A percentile compares a stretch with the other conserved stretches of the same genome.
Conservation (phyloP, 768 basidiomycete species). For the Boletus pseudo-olivaceus region DNA sequence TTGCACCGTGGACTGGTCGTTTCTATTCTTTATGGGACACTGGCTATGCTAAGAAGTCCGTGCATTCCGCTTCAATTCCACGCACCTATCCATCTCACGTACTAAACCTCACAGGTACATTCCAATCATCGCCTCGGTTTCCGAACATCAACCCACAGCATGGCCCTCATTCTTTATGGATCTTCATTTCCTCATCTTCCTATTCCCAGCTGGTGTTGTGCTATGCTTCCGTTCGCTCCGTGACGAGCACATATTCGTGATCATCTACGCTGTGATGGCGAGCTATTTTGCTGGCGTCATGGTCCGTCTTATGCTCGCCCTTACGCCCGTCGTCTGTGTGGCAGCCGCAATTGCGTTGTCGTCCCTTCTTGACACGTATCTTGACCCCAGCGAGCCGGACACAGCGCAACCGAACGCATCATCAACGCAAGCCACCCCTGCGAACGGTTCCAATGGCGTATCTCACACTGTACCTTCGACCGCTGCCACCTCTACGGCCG, state of each 20-base stretch:
- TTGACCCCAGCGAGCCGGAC: constrained; percentile 78
- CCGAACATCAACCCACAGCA: constrained; percentile 98
- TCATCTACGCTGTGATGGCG: constrained; percentile 93
- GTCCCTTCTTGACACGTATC: constrained; percentile 80
- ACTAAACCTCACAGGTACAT: constrained; percentile 59
- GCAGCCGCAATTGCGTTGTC: constrained; percentile 89
- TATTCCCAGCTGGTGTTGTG: constrained; percentile 95
- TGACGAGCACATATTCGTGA: constrained; percentile 97
- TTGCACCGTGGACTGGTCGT: constrained; percentile 99
- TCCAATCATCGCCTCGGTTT: constrained; percentile 98
- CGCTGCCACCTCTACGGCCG: constrained; percentile 30
- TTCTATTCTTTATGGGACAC: constrained; percentile 99
- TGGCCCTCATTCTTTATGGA: constrained; percentile 99
- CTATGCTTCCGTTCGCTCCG: constrained; percentile 92
- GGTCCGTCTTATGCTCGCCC: constrained; percentile 97
- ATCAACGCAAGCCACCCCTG: background rate
- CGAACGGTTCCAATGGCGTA: constrained; percentile 12
- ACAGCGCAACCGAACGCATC: constrained; percentile 5
- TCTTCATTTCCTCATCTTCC: constrained; percentile 93
- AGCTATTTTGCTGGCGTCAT: constrained; percentile 99
- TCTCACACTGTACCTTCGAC: constrained; percentile 22
- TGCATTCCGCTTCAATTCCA: constrained; percentile 1
- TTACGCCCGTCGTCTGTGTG: constrained; percentile 96
- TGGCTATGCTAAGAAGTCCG: constrained; percentile 95
- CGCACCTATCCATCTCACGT: background rate